These are phyloP conservation scores for Erucastrum elatum DNA, from an alignment of 345 rosid genomes.

Conservation along the genomic window DNA sequence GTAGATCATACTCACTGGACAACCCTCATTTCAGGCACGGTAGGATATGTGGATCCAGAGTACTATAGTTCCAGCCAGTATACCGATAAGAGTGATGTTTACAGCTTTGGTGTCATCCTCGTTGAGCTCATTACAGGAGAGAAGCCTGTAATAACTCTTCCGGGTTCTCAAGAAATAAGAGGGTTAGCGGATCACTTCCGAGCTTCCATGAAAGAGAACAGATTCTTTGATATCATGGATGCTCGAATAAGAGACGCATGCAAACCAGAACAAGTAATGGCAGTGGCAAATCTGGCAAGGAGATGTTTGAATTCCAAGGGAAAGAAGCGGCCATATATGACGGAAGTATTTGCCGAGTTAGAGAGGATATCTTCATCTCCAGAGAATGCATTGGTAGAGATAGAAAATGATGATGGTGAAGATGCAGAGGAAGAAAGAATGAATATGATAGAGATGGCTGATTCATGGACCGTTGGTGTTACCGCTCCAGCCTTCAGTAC, in stretches of 20 bases:
- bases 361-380: constrained; percentile 22
- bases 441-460: not conserved
- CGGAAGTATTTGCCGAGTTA: constrained; percentile 49
- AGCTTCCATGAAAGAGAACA: constrained; percentile 4
- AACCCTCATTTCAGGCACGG: constrained; percentile 7
- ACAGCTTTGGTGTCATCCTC: constrained; percentile 5
- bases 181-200: constrained; percentile 8
- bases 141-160: not conserved
- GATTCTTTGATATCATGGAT: not conserved
- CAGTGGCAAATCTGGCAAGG: constrained; percentile 22
- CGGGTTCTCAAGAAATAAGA: constrained; percentile 4
- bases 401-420: not conserved
- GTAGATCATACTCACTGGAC: constrained; percentile 14
- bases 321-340: constrained; percentile 55
- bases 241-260: constrained; percentile 9
- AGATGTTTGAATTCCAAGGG: constrained; percentile 51
- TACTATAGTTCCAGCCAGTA: constrained; percentile 11
- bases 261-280: constrained; percentile 17
- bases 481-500: not conserved
- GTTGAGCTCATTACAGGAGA: constrained; percentile 1
- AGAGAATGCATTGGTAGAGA: not conserved
- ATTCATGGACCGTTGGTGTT: not conserved
- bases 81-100: constrained; percentile 2
- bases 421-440: constrained; percentile 18
- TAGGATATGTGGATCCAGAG: constrained; percentile 30